Percentiles rank a stretch among this genome's conserved stretches.
phyloP scores from a whole-genome alignment of 2,329 filamentous ascomycete genomes.

The Pseudodiploospora longispora region DNA sequence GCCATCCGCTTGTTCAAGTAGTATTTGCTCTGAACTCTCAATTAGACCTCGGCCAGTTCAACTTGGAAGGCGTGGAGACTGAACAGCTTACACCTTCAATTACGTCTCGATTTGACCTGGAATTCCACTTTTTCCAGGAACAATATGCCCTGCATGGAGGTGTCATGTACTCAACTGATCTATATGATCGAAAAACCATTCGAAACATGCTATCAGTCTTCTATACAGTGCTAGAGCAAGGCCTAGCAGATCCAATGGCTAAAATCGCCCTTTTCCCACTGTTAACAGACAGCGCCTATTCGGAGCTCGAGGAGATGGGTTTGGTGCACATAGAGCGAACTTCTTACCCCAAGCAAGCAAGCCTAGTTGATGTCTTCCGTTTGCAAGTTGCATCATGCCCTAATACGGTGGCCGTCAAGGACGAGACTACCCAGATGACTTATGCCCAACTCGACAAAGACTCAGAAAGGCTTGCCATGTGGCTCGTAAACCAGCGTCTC shows the following conservation, averaged over 20 bases:
- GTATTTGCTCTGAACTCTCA: slow-evolving; percentile 13
- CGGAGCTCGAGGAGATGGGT: background rate
- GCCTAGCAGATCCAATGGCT: slow-evolving; percentile 4
- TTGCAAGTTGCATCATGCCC: slow-evolving; percentile 10
- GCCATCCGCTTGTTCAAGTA: slow-evolving; percentile 12
- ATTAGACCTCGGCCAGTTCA: slow-evolving; percentile 4
- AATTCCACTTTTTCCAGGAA: slow-evolving; percentile 15
- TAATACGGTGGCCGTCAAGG: slow-evolving; percentile 11
- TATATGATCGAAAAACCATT: slow-evolving; percentile 12
- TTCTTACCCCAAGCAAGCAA: slow-evolving; percentile 12
- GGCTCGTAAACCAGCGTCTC: background rate
- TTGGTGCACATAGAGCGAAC: background rate
- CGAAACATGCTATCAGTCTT: slow-evolving; percentile 12
- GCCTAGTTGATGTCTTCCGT: slow-evolving; percentile 15
- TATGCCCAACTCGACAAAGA: slow-evolving; percentile 15
- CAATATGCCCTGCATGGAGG: slow-evolving; percentile 2
- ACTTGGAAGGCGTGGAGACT: slow-evolving; percentile 7
- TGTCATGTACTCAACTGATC: slow-evolving; percentile 10
- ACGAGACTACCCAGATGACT: slow-evolving; percentile 10
- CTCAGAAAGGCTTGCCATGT: slow-evolving; percentile 11
- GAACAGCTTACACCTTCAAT: background rate
- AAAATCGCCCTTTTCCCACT: background rate
- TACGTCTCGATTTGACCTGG: slow-evolving; percentile 13
- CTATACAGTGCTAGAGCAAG: slow-evolving; percentile 7
- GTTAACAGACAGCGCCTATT: background rate